Base-by-base conservation (phyloP, 768 basidiomycete species). In the Tulasnella sp. region DNA sequence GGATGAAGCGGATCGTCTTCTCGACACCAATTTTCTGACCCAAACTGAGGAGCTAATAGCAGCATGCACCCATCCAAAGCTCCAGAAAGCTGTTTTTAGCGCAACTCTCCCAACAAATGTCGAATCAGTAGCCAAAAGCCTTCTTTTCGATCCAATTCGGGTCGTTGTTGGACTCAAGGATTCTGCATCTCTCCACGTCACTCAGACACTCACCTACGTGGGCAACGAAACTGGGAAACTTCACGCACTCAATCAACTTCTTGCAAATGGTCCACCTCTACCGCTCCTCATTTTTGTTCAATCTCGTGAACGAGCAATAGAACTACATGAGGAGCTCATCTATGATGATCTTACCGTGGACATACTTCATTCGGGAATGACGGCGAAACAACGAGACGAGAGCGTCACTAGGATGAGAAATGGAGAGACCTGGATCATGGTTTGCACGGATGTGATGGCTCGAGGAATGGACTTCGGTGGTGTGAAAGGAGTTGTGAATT, bases 401-500 rank as follows among this genome's bases (percentile, higher is more conserved):
- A 79, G 84, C 15, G 73, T 95, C 8, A 70, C 72, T 34, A 76
- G 83, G 29, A 93, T 99, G 81, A 79, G 87, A 24, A 73, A 72
- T 59, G 95, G 92, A 0, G 77, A 87, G 62, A 83, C 87, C 54
- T 98, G 95, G 95, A 78, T 92, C 29, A 77, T 98, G 76, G 76
- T 99, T 40, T 87, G 83, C 57, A 99, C 95, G 20, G 95, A 99
- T 64, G 86, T 98, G 45, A 86, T 98, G 87, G 90, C 89, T 20
- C 76, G 95, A 58, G 95, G 95, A 3, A 91, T 99, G 83, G 95
- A 98, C 62, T 98, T 99, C 70, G 85, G 83, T 64, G 91, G 92
- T 8, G 78, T 93, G 45, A 72, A 80, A 53, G 86, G 96, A 61
- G 91, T 99, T 8, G 82, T 98, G 62, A 99, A 96, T 65, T 92